A percentile compares a stretch with the other conserved stretches of the same genome.
Evolutionary conservation across 768 basidiomycete species (phyloP).

Genomic region (Tubosaeta brunneosetosa): DNA sequence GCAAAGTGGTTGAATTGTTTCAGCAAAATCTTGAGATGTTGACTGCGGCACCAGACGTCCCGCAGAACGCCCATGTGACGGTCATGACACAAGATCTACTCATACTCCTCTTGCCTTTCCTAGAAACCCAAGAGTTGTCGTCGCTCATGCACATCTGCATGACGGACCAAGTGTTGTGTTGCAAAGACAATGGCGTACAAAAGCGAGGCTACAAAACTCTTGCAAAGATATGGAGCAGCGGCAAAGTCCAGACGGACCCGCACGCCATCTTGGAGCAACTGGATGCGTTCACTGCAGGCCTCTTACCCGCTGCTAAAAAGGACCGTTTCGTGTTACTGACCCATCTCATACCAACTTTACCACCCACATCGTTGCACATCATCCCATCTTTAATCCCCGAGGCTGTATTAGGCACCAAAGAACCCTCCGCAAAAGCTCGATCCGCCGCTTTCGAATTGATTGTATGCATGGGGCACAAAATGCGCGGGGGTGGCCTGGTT

Average conservation of each 20-base stretch:
- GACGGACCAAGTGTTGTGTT: conserved; percentile 62
- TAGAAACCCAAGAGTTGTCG: conserved; percentile 56
- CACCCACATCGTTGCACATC: conserved; percentile 69
- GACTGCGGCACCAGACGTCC: conserved; percentile 29
- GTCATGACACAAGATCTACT: conserved; percentile 80
- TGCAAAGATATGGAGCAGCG: conserved; percentile 63
- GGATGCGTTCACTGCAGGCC: conserved; percentile 57
- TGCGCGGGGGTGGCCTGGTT: conserved; percentile 82
- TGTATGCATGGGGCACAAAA: conserved; percentile 88
- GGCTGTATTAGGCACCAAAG: conserved; percentile 92
- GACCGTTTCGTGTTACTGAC: conserved; percentile 81
- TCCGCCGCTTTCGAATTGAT: conserved; percentile 86
- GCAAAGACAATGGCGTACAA: conserved; percentile 83
- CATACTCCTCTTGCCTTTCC: conserved; percentile 72
- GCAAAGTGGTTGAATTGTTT: conserved; percentile 70
- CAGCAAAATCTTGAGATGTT: conserved; percentile 53
- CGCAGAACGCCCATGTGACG: conserved; percentile 41
- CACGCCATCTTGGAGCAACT: conserved; percentile 61
- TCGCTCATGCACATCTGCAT: conserved; percentile 68
- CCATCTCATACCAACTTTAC: conserved; percentile 62
- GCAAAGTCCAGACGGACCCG: conserved; percentile 50
- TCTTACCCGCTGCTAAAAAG: conserved; percentile 86
- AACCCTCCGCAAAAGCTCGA: conserved; percentile 90
- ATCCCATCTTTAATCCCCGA: conserved; percentile 90
- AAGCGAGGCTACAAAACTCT: conserved; percentile 94